Conservation (phyloP, 2,329 filamentous ascomycete genomes). For the Fusarium euwallaceae region DNA sequence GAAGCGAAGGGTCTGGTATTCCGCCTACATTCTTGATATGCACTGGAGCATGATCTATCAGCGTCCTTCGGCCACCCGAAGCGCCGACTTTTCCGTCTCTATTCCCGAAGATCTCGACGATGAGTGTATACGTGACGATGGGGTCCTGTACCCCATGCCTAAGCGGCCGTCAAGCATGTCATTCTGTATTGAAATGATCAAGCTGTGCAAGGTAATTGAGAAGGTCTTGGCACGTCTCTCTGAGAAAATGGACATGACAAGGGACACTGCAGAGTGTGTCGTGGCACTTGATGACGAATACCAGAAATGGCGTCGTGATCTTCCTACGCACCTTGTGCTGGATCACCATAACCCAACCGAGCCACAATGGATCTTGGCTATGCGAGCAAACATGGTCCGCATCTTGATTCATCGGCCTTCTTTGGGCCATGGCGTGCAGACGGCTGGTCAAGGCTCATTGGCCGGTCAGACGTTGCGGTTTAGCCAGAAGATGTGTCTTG, state of each 20-base stretch:
- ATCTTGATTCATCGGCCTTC: not conserved
- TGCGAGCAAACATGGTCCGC: not conserved
- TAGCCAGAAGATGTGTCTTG: not conserved
- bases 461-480: not conserved
- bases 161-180: not conserved
- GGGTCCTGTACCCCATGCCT: not conserved
- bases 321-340: not conserved
- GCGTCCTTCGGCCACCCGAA: not conserved
- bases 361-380: not conserved
- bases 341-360: not conserved
- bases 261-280: not conserved
- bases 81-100: not conserved
- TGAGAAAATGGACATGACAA: not conserved
- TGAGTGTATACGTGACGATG: not conserved
- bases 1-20: not conserved
- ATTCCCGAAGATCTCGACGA: not conserved
- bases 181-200: not conserved
- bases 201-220: not conserved
- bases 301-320: not conserved
- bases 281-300: not conserved
- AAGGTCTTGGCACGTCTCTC: not conserved
- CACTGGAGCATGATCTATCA: constrained; percentile 2
- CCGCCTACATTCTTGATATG: not conserved
- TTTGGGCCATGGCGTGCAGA: not conserved
- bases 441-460: not conserved